Percentiles rank a stretch among this genome's conserved stretches.
These are phyloP conservation scores for Plasmodium cynomolgi DNA, from an alignment of 169 alveolate genomes.

Conservation along the genomic window DNA sequence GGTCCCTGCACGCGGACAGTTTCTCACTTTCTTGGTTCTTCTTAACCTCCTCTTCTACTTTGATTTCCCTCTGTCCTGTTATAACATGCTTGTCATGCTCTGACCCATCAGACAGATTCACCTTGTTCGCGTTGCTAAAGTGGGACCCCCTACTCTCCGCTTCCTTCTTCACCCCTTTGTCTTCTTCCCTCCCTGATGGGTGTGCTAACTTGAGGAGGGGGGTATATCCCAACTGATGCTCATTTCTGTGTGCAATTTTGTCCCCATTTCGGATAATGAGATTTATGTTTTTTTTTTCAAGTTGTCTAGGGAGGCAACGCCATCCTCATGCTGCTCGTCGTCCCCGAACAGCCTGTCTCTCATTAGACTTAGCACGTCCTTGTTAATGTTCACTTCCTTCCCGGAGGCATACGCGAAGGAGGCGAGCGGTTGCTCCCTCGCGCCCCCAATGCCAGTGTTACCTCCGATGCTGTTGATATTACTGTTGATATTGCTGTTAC, in stretches of 20 bases:
- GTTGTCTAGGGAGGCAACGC: not conserved
- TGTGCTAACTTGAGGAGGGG: not conserved
- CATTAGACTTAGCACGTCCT: conserved; percentile 27
- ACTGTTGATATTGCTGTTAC: not conserved
- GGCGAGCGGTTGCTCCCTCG: not conserved
- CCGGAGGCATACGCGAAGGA: conserved; percentile 65
- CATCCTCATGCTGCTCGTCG: not conserved
- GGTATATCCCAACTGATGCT: not conserved
- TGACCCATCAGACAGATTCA: not conserved
- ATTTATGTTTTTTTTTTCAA: not conserved
- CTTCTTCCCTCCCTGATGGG: conserved; percentile 1
- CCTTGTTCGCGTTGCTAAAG: not conserved
- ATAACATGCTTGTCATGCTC: not conserved
- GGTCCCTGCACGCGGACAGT: not conserved
- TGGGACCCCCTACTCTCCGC: not conserved
- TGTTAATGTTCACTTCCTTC: conserved; percentile 21
- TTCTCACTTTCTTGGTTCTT: not conserved
- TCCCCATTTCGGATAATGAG: not conserved
- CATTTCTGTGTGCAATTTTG: not conserved
- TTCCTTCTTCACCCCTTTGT: not conserved
- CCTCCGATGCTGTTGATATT: not conserved
- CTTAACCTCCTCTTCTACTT: not conserved
- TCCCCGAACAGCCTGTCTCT: conserved; percentile 12
- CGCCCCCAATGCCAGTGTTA: not conserved
- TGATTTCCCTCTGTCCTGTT: too few relatives aligned